Evolutionary conservation across 768 basidiomycete genomes (phyloP), one percentile per base, ranked within the genome.

Genomic region (Lenzites betulinus): DNA sequence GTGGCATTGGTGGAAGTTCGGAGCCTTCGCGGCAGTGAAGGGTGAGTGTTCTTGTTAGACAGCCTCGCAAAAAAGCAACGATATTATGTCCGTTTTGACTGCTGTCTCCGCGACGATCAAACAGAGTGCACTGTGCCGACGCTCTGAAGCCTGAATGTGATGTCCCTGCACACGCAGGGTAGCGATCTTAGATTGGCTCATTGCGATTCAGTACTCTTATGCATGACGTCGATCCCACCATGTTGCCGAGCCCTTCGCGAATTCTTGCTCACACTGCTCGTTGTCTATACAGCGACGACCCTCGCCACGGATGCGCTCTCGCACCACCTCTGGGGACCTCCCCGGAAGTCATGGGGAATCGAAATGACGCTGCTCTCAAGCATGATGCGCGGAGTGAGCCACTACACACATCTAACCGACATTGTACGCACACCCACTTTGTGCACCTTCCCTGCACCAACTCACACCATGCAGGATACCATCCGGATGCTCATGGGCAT

Each of bases 321-420:
- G 7, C 90, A 97, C 71, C 84, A 88, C 63, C 76, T 98, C 41
- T 89, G 86, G 78, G 96, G 96, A 3, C 95, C 96, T 0, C 86
- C 89, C 43, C 86, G 87, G 69, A 90, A 90, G 70, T 87, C 89
- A 7, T 99, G 96, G 96, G 93, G 95, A 0, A 87, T 95, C 54
- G 90, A 92, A 75, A 93, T 98, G 91, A 95, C 95, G 2, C 81
- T 96, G 30, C 83, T 93, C 15, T 84, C 84, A n/a, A 86, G 84
- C 59, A 81, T 96, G 67, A 90, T 95, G 81, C 86, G 95, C 54
- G 92, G 93, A 41, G 85, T 90, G 33, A 87, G 87, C 15, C 81
- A 84, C 33, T 92, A 95, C 72, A 88, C 90, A 11, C 84, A 87
- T 43, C 79, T 99, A 15, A 87, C 92, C 5, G 91, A 96, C 67